A percentile compares a stretch with the other conserved stretches of the same genome.
Evolutionary conservation across 1,284 basidiomycete genomes (phyloP).

Genomic region (Apiotrichum gracile): DNA sequence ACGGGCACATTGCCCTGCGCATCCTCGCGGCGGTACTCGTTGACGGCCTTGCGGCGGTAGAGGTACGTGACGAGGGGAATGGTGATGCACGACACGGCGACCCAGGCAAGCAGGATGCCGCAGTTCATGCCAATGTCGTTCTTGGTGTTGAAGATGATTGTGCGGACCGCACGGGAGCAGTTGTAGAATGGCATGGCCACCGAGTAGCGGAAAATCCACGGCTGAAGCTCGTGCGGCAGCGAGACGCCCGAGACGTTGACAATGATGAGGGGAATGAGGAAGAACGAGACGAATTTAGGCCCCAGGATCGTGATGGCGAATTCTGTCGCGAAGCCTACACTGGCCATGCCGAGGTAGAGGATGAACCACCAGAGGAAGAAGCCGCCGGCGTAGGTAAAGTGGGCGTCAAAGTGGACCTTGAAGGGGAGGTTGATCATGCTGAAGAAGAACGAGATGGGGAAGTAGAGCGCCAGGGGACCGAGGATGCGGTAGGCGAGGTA

Average conservation of each 20-base stretch:
- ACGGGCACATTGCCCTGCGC: background rate
- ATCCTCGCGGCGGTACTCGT: constrained; percentile 15
- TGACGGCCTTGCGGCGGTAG: constrained; percentile 41
- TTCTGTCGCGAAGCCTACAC: constrained; percentile 57
- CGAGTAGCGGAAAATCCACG: constrained; percentile 55
- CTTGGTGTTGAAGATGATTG: constrained; percentile 63
- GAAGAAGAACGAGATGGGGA: constrained; percentile 60
- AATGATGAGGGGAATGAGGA: constrained; percentile 54
- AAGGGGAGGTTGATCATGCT: constrained; percentile 61
- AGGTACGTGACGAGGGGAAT: constrained; percentile 48
- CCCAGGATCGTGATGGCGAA: constrained; percentile 43
- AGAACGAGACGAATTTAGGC: constrained; percentile 42
- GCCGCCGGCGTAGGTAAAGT: constrained; percentile 51
- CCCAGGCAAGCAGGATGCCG: constrained; percentile 53
- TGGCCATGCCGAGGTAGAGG: constrained; percentile 52
- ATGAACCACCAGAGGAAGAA: constrained; percentile 73
- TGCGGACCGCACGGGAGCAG: constrained; percentile 53
- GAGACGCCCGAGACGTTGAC: constrained; percentile 60
- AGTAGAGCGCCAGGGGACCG: constrained; percentile 56
- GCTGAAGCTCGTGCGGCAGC: constrained; percentile 62
- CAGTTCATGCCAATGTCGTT: constrained; percentile 53
- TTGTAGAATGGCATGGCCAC: constrained; percentile 68
- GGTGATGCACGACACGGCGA: constrained; percentile 46
- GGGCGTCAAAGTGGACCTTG: constrained; percentile 50
- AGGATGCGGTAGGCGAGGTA: constrained; percentile 57